phyloP scores from a whole-genome alignment of 2,329 filamentous ascomycete species.

The Venturia effusa region DNA sequence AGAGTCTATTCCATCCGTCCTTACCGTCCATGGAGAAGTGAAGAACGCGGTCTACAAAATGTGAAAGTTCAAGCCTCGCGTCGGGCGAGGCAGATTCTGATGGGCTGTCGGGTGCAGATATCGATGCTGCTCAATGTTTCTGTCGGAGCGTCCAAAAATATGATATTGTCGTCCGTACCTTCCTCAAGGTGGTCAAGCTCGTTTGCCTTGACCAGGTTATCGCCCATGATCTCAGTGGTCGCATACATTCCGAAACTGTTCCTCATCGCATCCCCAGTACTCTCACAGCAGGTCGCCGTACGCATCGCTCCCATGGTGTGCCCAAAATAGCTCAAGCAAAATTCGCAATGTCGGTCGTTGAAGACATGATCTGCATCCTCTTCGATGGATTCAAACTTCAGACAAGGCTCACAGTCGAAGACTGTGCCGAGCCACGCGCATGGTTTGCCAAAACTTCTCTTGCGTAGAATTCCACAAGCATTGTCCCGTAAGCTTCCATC shows the following conservation, averaged over 20 bases:
- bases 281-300: neutral
- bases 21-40: neutral
- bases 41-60: neutral
- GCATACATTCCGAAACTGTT: neutral
- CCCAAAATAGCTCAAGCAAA: neutral
- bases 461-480: constrained; percentile 97
- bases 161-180: neutral
- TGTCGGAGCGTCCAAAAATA: neutral
- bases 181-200: neutral
- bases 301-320: neutral
- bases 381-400: neutral
- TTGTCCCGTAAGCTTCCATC: constrained; percentile 92
- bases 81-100: neutral
- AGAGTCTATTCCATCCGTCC: neutral
- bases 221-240: neutral
- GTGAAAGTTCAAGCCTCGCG: neutral
- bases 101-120: neutral
- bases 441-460: constrained; percentile 61
- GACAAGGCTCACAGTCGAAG: neutral
- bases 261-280: neutral
- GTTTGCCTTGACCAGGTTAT: neutral
- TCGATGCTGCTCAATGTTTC: neutral
- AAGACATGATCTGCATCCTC: neutral
- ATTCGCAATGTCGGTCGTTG: neutral
- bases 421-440: neutral